Evolutionary conservation across 345 rosid species (phyloP), one percentile per base, ranked within the genome.

Genomic region (Lumnitzera littorea): DNA sequence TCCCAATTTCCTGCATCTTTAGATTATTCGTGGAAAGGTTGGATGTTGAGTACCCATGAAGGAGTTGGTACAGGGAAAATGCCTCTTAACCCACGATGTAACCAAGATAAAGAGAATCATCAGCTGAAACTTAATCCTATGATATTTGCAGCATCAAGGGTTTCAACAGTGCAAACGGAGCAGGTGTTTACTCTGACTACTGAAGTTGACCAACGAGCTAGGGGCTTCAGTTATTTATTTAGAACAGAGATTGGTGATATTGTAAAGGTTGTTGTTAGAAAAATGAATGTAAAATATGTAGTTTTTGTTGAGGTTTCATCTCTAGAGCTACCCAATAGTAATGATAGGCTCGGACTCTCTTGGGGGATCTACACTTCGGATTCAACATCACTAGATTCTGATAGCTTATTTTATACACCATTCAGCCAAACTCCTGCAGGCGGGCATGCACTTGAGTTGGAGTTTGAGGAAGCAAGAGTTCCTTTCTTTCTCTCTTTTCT

Each of bases 401-500:
- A 64, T 54, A 51, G 51, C 23, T 64, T 76, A 11, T 69, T 41
- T 50, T 72, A 84, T 60, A 72, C 78, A 56, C 77, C 77, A 25
- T 75, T 94, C 52, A 53, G 63, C 46, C 77, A 68, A 62, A 78
- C 54, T 65, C 67, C 94, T 24, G 61, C 51, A 52, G 75, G 73
- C 43, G 73, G 55, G 57, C 75, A 76, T 57, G 74, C 74, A 56
- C 62, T 78, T 12, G 84, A 89, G 69, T 64, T 94, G 75, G 88
- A 79, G 72, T 87, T 94, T 72, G 90, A 82, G 55, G 87, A 70
- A 47, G 79, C 77, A 67, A 82, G 82, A 47, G 63, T 67, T 52
- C 99, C 97, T 24, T 78, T 83, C 70, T 88, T 83, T 65, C 77
- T 94, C 58, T 90, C 95, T 0, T 94, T 94, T 76, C 55, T 75